These are phyloP conservation scores for Multifurca ochricompacta DNA, from an alignment of 768 basidiomycete species.

Conservation along the genomic window DNA sequence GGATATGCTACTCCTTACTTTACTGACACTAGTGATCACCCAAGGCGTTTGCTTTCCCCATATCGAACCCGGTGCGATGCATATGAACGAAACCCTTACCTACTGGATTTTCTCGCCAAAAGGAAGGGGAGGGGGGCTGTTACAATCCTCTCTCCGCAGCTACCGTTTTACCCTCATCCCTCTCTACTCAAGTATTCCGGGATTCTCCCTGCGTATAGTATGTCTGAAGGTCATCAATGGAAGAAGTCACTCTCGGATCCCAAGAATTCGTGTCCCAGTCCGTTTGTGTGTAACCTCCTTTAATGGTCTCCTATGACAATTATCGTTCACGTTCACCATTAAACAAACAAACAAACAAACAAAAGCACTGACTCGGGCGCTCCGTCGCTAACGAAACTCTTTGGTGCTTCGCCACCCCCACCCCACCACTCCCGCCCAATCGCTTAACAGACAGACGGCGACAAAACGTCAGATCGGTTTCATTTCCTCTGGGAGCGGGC, in stretches of 20 bases:
- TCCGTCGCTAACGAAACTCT: slow-evolving; percentile 15
- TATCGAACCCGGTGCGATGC: slow-evolving; percentile 5
- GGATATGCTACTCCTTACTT: slow-evolving; percentile 1
- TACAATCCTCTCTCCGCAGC: neutral
- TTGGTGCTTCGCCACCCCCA: slow-evolving; percentile 6
- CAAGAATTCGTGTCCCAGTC: neutral
- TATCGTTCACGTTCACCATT: neutral
- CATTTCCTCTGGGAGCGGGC: slow-evolving; percentile 8
- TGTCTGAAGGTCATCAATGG: slow-evolving; percentile 1
- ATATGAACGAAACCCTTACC: neutral
- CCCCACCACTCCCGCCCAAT: slow-evolving; percentile 9
- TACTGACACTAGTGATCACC: neutral
- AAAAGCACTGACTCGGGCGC: slow-evolving; percentile 3
- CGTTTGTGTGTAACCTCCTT: neutral
- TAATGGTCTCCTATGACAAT: slow-evolving; percentile 6
- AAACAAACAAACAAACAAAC: too few relatives aligned
- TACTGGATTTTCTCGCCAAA: slow-evolving; percentile 6
- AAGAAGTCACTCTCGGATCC: neutral
- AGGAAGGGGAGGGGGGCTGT: neutral
- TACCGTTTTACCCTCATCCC: neutral
- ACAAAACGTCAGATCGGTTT: slow-evolving; percentile 15
- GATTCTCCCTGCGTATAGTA: neutral
- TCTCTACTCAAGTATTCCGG: neutral
- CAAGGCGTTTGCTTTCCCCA: neutral
- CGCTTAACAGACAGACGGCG: slow-evolving; percentile 13